Conservation (phyloP, 345 rosid genomes). For the Raphanus raphanistrum region DNA sequence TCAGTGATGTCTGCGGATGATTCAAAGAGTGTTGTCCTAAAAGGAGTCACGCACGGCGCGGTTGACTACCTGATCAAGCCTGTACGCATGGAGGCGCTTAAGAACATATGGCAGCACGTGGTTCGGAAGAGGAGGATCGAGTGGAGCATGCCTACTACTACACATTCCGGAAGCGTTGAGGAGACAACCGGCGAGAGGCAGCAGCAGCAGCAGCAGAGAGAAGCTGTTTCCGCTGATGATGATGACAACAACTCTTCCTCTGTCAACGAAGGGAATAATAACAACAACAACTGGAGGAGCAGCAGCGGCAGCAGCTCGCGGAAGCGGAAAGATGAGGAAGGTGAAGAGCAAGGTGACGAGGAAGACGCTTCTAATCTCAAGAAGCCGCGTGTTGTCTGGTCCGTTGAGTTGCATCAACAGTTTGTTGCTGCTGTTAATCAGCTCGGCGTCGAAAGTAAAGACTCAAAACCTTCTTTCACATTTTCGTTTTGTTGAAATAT, state of each 20-base stretch:
- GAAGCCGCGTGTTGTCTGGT: background rate
- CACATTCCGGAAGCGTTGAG: constrained; percentile 48
- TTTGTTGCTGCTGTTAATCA: background rate
- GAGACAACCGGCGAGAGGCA: constrained; percentile 42
- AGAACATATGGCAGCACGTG: background rate
- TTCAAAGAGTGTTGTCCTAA: constrained; percentile 39
- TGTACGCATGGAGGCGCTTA: background rate
- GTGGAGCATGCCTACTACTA: constrained; percentile 34
- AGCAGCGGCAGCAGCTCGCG: constrained; percentile 13
- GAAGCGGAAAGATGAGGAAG: constrained; percentile 59
- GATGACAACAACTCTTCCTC: constrained; percentile 60
- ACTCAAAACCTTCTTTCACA: background rate
- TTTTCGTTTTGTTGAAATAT: background rate
- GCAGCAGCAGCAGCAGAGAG: constrained; percentile 44
- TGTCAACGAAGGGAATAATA: constrained; percentile 48
- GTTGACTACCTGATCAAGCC: background rate
- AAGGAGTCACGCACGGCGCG: background rate
- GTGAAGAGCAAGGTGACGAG: constrained; percentile 48
- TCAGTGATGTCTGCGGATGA: constrained; percentile 3
- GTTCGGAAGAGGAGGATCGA: background rate
- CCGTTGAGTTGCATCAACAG: background rate
- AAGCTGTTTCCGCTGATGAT: constrained; percentile 27
- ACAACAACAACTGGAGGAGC: constrained; percentile 41
- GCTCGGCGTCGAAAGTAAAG: background rate
- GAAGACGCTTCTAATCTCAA: constrained; percentile 18